phyloP scores from a whole-genome alignment of 2,329 filamentous ascomycete species.

The Fusarium praegraminearum region DNA sequence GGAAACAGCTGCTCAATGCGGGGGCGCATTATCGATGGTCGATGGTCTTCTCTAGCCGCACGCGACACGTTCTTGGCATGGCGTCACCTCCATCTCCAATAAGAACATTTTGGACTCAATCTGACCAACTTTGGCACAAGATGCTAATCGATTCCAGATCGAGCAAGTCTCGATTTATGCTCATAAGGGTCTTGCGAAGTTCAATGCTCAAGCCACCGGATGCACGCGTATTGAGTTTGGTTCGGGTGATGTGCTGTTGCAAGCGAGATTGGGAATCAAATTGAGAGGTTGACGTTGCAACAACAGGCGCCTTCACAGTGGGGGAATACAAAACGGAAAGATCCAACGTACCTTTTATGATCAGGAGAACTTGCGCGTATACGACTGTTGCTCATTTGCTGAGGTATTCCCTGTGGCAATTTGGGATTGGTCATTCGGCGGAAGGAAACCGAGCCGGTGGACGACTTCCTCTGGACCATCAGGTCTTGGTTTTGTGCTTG shows the following conservation, averaged over 20 bases:
- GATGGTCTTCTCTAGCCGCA: background rate
- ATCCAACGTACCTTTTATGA: constrained; percentile 58
- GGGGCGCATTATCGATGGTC: background rate
- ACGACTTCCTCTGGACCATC: constrained; percentile 57
- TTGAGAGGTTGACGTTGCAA: background rate
- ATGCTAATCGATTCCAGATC: background rate
- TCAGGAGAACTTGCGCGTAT: constrained; percentile 62
- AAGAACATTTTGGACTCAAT: constrained; percentile 30
- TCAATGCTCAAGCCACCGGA: background rate
- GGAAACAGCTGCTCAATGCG: background rate
- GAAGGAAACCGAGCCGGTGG: constrained; percentile 62
- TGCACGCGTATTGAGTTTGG: background rate
- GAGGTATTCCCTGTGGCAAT: constrained; percentile 62
- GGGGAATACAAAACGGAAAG: background rate
- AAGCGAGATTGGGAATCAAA: constrained; percentile 2
- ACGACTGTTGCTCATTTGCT: constrained; percentile 57
- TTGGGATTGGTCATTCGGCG: constrained; percentile 57
- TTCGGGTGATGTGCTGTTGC: background rate
- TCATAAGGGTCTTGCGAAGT: background rate
- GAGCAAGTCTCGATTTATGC: background rate
- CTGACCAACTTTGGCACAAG: constrained; percentile 10
- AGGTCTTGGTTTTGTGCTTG: constrained; percentile 28
- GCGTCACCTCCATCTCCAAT: constrained; percentile 13
- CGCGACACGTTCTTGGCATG: constrained; percentile 23
- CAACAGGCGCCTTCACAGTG: background rate